These are phyloP conservation scores for Staphylotrichum longicolle DNA, from an alignment of 495 filamentous ascomycete genomes.

Conservation along the genomic window DNA sequence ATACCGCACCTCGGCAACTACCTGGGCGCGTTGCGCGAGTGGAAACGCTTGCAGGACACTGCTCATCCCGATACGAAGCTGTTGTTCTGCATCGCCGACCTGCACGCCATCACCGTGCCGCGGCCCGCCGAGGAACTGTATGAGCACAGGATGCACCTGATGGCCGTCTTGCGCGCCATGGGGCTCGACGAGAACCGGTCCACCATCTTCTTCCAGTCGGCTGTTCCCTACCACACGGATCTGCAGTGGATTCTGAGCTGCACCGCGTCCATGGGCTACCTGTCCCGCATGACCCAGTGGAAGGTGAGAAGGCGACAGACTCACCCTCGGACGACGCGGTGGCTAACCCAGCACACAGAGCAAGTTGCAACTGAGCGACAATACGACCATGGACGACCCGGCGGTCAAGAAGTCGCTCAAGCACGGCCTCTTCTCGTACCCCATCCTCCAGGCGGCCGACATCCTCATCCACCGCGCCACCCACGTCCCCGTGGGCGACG, in stretches of 20 bases:
- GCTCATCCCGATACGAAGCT: conserved; percentile 55
- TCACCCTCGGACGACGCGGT: background rate
- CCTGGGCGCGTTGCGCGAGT: conserved; percentile 83
- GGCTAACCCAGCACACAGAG: conserved; percentile 46
- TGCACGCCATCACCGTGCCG: conserved; percentile 84
- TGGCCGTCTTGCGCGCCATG: conserved; percentile 78
- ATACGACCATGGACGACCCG: conserved; percentile 52
- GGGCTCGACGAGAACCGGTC: conserved; percentile 73
- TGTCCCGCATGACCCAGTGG: conserved; percentile 97
- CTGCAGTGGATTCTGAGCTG: conserved; percentile 96
- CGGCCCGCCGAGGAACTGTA: conserved; percentile 60
- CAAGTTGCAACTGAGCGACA: conserved; percentile 62
- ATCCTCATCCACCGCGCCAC: conserved; percentile 86
- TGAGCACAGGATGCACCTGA: conserved; percentile 64
- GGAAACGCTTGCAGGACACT: conserved; percentile 73
- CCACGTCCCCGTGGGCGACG: conserved; percentile 92
- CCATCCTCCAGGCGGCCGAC: conserved; percentile 92
- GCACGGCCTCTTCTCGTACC: conserved; percentile 94
- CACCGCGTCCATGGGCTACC: conserved; percentile 80
- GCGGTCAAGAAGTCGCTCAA: conserved; percentile 60
- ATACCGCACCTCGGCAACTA: conserved; percentile 97
- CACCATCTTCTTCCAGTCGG: conserved; percentile 83
- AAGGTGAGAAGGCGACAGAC: conserved; percentile 52
- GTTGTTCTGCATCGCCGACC: conserved; percentile 82
- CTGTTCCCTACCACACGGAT: conserved; percentile 74